Base-by-base conservation (phyloP, 495 filamentous ascomycete species). In the Penicillium alfredii region DNA sequence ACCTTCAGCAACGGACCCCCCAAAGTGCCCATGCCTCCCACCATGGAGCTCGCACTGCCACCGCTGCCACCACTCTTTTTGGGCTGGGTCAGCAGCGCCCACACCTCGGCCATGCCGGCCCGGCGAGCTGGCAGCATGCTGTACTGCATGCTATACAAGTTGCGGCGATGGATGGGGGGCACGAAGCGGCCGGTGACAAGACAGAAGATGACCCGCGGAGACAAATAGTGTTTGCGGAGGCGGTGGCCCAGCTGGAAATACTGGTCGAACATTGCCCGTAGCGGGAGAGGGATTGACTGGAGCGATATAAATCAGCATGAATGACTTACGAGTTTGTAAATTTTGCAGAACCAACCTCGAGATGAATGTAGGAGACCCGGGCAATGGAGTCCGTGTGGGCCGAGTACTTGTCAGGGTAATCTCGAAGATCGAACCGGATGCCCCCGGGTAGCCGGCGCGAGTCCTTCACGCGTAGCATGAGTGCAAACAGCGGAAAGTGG, bases 391-490 rank as follows among this genome's bases (percentile, higher is more conserved):
- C 33, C 13, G 33, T 31, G 17, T 31, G 38, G 3, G 30, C 42
- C 3, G 49, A 26, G 6, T 42, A 42, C 25, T 56, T 64, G 23
- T 63, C 47, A 24, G 53, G 31, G 32, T 58, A 56, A 40, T 88
- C 78, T 68, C 76, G 78, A 61, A 96, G 80, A 63, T 90, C 85
- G 66, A 94, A 96, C 47, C 79, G 81, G 56, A 96, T 86, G 26
- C 89, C 89, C 77, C 89, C 92, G 28, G 92, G 92, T 45, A 99
- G 69, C 58, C 92, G 75, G 58, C 78, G 72, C 4, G 87, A 86
- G 56, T 99, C 93, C 61, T 99, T 99, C 39, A 94, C 72, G 45
- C 92, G 79, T 43, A 99, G 69, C 92, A 99, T 99, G 30, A 96
- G 64, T 8, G 92, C 92, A 64, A 99, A 99, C 14, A 99, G 74